Evolutionary conservation across 306 rosid species (phyloP).

Genomic region (Vigna angularis): DNA sequence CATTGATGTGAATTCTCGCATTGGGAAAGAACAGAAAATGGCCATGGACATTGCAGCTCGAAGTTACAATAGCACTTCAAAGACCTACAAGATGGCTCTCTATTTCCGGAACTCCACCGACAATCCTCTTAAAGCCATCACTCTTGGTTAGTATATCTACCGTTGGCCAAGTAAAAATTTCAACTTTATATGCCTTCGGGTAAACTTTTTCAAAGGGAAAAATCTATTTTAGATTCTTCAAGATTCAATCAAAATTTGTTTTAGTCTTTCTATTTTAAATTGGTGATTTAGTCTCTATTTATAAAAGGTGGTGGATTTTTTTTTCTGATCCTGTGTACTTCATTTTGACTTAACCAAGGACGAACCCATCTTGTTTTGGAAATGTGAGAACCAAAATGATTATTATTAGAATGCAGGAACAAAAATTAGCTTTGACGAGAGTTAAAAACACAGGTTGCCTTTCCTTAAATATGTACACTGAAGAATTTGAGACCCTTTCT

Average conservation of each 20-base stretch:
- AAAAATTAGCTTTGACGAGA: background rate
- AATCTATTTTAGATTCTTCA: background rate
- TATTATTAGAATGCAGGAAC: background rate
- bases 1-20: conserved; percentile 50
- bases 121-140: conserved; percentile 33
- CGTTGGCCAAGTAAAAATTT: background rate
- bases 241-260: background rate
- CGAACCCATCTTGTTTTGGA: background rate
- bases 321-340: background rate
- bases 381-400: background rate
- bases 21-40: conserved; percentile 59
- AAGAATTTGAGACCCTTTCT: background rate
- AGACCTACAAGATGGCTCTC: conserved; percentile 48
- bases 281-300: background rate
- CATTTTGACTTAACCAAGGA: background rate
- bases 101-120: conserved; percentile 32
- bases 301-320: background rate
- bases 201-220: background rate
- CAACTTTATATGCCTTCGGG: background rate
- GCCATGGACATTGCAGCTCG: conserved; percentile 56
- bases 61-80: conserved; percentile 46
- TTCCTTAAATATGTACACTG: background rate
- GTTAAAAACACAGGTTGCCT: background rate
- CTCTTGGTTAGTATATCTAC: conserved; percentile 47
- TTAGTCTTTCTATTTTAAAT: background rate